Conservation (phyloP, 768 basidiomycete genomes). For the Agaricus blazei region DNA sequence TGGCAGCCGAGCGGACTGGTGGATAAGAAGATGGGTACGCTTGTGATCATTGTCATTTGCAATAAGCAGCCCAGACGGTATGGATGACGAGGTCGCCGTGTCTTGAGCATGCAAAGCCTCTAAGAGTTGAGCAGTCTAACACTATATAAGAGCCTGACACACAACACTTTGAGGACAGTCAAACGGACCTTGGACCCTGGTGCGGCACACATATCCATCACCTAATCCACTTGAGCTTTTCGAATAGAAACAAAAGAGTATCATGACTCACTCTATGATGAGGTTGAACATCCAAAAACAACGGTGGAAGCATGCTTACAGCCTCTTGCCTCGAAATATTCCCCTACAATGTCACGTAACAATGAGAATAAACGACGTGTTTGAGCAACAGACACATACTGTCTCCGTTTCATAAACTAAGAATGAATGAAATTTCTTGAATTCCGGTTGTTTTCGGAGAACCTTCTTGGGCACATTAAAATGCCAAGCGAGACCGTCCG, state of each 20-base stretch:
- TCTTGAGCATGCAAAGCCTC: slow-evolving; percentile 89
- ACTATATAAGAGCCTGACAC: not conserved
- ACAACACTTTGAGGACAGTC: not conserved
- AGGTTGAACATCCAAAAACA: slow-evolving; percentile 91
- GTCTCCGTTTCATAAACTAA: slow-evolving; percentile 98
- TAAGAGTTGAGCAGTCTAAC: slow-evolving; percentile 88
- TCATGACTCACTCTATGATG: slow-evolving; percentile 63
- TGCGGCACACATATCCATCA: slow-evolving; percentile 97
- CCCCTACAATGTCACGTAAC: slow-evolving; percentile 45
- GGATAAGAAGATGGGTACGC: slow-evolving; percentile 93
- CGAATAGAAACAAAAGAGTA: not conserved
- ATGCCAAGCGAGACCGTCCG: slow-evolving; percentile 94
- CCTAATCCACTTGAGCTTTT: slow-evolving; percentile 31
- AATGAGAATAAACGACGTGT: not conserved
- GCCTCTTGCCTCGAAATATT: slow-evolving; percentile 96
- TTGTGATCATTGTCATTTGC: slow-evolving; percentile 96
- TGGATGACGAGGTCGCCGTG: slow-evolving; percentile 54
- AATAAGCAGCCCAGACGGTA: slow-evolving; percentile 81
- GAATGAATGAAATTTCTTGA: slow-evolving; percentile 94
- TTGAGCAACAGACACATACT: slow-evolving; percentile 40
- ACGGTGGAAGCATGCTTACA: slow-evolving; percentile 98
- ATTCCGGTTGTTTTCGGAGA: slow-evolving; percentile 81
- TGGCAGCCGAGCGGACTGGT: slow-evolving; percentile 92
- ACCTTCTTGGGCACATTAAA: slow-evolving; percentile 88
- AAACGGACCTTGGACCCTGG: slow-evolving; percentile 84